phyloP scores from a whole-genome alignment of 306 rosid species.

The Crataegus laevigata region DNA sequence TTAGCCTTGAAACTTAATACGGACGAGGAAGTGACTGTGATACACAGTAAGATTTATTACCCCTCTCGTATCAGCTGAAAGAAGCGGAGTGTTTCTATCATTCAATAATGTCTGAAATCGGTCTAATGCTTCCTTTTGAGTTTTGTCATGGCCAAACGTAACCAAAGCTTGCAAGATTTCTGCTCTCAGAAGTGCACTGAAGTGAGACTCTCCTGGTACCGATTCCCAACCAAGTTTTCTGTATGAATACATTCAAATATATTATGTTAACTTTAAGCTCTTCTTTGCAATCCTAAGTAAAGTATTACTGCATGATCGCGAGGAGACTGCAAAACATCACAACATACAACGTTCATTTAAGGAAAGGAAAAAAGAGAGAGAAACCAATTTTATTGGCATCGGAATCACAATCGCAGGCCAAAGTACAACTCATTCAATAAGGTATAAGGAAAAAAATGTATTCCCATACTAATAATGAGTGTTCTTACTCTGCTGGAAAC shows the following conservation, averaged over 20 bases:
- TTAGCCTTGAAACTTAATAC: not conserved
- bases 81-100: slow-evolving; percentile 38
- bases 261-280: not conserved
- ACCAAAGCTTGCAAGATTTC: slow-evolving; percentile 41
- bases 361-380: not conserved
- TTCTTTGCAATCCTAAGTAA: not conserved
- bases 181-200: slow-evolving; percentile 36
- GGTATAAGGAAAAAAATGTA: not conserved
- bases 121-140: slow-evolving; percentile 44
- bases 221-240: slow-evolving; percentile 60
- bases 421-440: not conserved
- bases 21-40: not conserved
- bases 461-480: not conserved
- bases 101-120: slow-evolving; percentile 36
- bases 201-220: slow-evolving; percentile 40
- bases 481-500: slow-evolving; percentile 47
- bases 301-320: not conserved
- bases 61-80: slow-evolving; percentile 45
- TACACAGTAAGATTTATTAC: slow-evolving; percentile 12
- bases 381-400: not conserved
- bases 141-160: slow-evolving; percentile 38
- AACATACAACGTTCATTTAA: not conserved
- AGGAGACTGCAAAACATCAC: not conserved
- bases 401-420: not conserved
- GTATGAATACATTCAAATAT: slow-evolving; percentile 8